phyloP scores from a whole-genome alignment of 148 eudicot genomes.

The Camellia sinensis region DNA sequence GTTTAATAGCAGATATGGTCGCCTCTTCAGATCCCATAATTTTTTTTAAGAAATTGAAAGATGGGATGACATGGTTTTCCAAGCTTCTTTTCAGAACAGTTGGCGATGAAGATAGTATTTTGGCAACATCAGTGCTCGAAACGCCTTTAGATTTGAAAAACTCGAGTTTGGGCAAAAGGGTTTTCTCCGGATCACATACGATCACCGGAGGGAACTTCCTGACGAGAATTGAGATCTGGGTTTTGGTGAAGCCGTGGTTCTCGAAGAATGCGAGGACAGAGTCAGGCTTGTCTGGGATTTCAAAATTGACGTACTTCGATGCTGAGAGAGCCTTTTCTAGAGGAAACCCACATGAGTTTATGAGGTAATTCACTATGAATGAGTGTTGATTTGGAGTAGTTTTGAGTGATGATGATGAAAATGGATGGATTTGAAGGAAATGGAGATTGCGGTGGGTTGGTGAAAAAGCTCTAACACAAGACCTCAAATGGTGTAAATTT shows the following conservation, averaged over 20 bases:
- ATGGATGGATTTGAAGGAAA: too few relatives aligned
- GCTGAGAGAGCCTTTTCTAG: too few relatives aligned
- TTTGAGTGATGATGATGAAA: too few relatives aligned
- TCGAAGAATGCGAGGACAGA: too few relatives aligned
- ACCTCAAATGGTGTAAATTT: not conserved
- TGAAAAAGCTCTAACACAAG: not conserved
- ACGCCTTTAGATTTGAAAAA: conserved; percentile 7
- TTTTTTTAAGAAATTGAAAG: not conserved
- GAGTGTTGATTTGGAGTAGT: too few relatives aligned
- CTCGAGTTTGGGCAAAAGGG: conserved; percentile 13
- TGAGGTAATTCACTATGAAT: too few relatives aligned
- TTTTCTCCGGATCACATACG: not conserved
- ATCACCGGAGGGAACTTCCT: not conserved
- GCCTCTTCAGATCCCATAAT: not conserved
- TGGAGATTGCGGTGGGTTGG: too few relatives aligned
- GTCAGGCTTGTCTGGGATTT: too few relatives aligned
- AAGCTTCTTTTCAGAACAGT: not conserved
- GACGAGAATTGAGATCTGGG: not conserved
- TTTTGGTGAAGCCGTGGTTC: too few relatives aligned
- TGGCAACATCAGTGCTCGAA: not conserved
- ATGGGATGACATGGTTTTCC: not conserved
- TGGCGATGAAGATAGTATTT: not conserved
- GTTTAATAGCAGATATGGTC: not conserved
- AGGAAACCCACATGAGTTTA: too few relatives aligned
- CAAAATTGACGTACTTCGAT: too few relatives aligned